Percentiles rank a stretch among this genome's conserved stretches.
Evolutionary conservation across 108 stramenopile species (phyloP).

Genomic region (Pseudonitzschia multiseries): DNA sequence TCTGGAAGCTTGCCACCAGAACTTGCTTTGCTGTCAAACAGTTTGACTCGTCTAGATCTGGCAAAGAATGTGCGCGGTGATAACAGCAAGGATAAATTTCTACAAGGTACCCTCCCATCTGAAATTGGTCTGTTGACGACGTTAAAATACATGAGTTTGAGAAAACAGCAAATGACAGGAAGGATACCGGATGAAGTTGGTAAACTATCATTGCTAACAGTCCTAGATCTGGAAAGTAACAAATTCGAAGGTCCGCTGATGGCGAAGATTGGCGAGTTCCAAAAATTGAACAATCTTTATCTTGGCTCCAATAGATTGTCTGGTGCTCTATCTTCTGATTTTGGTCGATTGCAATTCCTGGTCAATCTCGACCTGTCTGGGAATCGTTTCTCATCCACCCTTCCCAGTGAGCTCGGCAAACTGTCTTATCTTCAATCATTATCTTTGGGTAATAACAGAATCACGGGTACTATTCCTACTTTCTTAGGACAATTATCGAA

Average conservation of each 20-base stretch:
- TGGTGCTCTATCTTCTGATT: constrained; percentile 7
- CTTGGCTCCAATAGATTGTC: constrained; percentile 34
- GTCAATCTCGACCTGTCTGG: constrained; percentile 22
- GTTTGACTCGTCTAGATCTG: constrained; percentile 13
- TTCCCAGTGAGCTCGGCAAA: constrained; percentile 24
- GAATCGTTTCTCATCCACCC: constrained; percentile 20
- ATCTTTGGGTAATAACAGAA: constrained; percentile 25
- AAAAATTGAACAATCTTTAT: constrained; percentile 34
- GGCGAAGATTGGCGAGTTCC: constrained; percentile 43
- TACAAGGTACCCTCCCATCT: constrained; percentile 36
- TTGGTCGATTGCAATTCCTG: constrained; percentile 31
- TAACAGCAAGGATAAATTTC: not conserved
- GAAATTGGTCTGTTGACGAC: constrained; percentile 32
- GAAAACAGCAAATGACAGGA: constrained; percentile 22
- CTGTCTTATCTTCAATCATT: constrained; percentile 17
- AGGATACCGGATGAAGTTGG: constrained; percentile 31
- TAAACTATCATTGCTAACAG: constrained; percentile 1
- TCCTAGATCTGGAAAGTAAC: constrained; percentile 41
- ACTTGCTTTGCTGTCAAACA: constrained; percentile 26
- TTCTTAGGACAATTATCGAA: constrained; percentile 28
- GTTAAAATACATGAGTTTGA: constrained; percentile 23
- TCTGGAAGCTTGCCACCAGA: constrained; percentile 39
- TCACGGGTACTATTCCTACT: constrained; percentile 45
- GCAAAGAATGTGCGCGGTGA: not conserved
- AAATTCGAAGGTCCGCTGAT: constrained; percentile 47